phyloP scores from a whole-genome alignment of 768 basidiomycete species.

The Pulveroboletus sp. region DNA sequence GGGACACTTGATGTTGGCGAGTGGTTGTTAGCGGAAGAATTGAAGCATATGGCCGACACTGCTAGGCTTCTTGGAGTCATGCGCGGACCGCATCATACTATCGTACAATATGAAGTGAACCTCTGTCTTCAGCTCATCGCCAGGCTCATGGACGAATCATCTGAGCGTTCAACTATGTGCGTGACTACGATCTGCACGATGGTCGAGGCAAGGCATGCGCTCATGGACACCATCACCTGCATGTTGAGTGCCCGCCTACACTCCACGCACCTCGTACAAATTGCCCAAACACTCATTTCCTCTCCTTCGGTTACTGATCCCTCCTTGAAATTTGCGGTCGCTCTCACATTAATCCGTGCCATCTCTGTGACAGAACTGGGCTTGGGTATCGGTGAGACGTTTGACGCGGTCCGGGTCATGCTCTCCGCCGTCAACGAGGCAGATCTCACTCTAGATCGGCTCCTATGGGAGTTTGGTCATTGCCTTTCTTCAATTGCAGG shows the following conservation, averaged over 20 bases:
- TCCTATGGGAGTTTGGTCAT: conserved; percentile 36
- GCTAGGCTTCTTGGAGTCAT: conserved; percentile 34
- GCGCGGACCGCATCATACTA: conserved; percentile 32
- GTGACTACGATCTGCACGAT: conserved; percentile 37
- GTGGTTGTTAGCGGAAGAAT: conserved; percentile 65
- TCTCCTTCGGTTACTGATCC: conserved; percentile 22
- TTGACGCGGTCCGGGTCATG: conserved; percentile 21
- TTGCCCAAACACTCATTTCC: conserved; percentile 33
- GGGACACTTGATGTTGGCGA: conserved; percentile 33
- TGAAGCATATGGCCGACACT: conserved; percentile 44
- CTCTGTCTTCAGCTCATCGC: conserved; percentile 47
- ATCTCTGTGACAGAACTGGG: conserved; percentile 21
- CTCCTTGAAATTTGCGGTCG: conserved; percentile 32
- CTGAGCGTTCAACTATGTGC: conserved; percentile 41
- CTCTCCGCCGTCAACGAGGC: conserved; percentile 23
- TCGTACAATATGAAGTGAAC: conserved; percentile 47
- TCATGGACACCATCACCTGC: conserved; percentile 40
- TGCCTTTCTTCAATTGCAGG: conserved; percentile 29
- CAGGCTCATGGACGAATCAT: conserved; percentile 39
- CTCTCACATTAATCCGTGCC: conserved; percentile 30
- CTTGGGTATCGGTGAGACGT: conserved; percentile 20
- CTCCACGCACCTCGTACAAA: conserved; percentile 40
- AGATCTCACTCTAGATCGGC: conserved; percentile 24
- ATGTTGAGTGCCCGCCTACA: conserved; percentile 47
- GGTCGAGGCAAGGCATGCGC: conserved; percentile 38